Evolutionary conservation across 129 eudicot species (phyloP).

Genomic region (Centaurea solstitialis): DNA sequence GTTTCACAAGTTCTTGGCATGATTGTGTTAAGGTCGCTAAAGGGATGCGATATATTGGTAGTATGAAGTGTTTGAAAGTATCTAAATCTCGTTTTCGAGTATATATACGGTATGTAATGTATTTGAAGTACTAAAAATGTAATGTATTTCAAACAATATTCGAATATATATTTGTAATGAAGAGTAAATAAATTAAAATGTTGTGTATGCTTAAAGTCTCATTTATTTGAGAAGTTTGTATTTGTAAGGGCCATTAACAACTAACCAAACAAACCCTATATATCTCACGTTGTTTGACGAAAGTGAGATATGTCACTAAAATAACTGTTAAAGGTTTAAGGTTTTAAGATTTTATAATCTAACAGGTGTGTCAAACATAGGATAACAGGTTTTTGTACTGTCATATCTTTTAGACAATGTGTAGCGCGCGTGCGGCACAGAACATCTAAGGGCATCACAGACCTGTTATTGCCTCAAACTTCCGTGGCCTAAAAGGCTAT

Average conservation of each 20-base stretch:
- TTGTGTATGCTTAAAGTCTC: background rate
- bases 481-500: no score
- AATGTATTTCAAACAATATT: background rate
- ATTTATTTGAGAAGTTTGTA: background rate
- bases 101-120: slow-evolving; percentile 15
- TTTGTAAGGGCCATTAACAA: no score
- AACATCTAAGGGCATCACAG: no score
- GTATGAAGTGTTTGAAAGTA: slow-evolving; percentile 2
- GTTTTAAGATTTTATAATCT: no score
- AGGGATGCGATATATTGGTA: background rate
- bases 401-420: no score
- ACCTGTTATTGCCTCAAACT: no score
- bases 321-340: background rate
- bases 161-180: background rate
- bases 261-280: no score
- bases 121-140: slow-evolving; percentile 2
- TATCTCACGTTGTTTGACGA: no score
- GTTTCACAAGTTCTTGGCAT: slow-evolving; percentile 44
- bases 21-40: background rate
- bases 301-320: background rate
- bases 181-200: background rate
- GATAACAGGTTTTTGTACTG: background rate
- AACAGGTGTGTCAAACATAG: background rate
- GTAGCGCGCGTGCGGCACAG: no score
- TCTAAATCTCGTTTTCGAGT: slow-evolving; percentile 6